phyloP scores from a whole-genome alignment of 2,329 filamentous ascomycete genomes.

The Neurospora sp. region DNA sequence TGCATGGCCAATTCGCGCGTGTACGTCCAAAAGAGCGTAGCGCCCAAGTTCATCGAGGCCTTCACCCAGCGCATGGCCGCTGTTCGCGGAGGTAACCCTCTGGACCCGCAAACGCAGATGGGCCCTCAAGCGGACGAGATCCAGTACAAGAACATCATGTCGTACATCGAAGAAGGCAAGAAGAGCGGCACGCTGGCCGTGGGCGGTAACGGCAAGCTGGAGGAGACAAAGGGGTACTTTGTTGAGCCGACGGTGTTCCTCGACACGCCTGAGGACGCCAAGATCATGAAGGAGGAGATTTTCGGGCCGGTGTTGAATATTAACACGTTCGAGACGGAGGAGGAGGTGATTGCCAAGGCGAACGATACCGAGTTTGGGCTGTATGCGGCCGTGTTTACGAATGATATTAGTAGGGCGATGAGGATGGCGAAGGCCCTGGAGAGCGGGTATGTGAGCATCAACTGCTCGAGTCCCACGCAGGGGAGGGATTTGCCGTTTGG shows the following conservation, averaged over 20 bases:
- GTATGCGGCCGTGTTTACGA: conserved; percentile 45
- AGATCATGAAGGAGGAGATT: conserved; percentile 50
- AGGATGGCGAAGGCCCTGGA: conserved; percentile 42
- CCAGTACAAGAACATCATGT: conserved; percentile 37
- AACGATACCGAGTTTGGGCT: conserved; percentile 50
- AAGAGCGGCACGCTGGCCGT: conserved; percentile 24
- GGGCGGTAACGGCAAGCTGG: conserved; percentile 22
- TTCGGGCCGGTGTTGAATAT: conserved; percentile 56
- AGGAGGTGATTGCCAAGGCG: conserved; percentile 41
- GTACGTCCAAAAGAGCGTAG: conserved; percentile 45
- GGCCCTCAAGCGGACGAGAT: conserved; percentile 42
- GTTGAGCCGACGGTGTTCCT: conserved; percentile 37
- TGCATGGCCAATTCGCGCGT: conserved; percentile 51
- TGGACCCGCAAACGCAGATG: conserved; percentile 22
- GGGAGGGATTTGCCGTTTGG: conserved; percentile 32
- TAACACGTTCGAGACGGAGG: conserved; percentile 46
- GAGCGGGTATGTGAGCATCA: conserved; percentile 52
- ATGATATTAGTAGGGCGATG: conserved; percentile 36
- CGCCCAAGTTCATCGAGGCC: conserved; percentile 45
- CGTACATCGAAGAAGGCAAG: conserved; percentile 37
- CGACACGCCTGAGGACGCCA: conserved; percentile 30
- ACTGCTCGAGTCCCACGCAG: conserved; percentile 30
- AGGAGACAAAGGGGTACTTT: conserved; percentile 26
- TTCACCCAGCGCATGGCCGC: conserved; percentile 40
- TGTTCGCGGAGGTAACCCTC: conserved; percentile 29